A percentile compares a stretch with the other conserved stretches of the same genome.
Conservation (phyloP, 2,329 filamentous ascomycete genomes). For the Aspergillus udagawae region DNA sequence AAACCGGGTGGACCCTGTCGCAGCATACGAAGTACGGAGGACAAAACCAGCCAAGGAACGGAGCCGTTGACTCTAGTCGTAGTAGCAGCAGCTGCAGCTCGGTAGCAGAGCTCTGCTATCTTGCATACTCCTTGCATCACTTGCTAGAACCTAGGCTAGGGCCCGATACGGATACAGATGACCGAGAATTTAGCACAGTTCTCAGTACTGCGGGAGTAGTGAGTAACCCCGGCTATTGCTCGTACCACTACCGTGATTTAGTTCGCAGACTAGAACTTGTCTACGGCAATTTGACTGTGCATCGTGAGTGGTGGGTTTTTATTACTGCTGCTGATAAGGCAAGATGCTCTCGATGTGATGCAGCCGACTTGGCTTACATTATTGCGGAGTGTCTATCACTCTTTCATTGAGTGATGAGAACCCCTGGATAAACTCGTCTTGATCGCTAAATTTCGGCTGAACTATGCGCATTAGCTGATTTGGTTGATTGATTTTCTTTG, state of each 20-base stretch:
- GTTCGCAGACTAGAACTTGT: not conserved
- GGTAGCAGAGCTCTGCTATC: slow-evolving; percentile 18
- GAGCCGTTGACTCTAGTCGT: not conserved
- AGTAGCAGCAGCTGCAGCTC: slow-evolving; percentile 10
- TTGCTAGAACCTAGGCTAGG: not conserved
- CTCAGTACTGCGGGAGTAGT: too few species aligned
- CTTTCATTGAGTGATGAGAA: not conserved
- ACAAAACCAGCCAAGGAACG: not conserved
- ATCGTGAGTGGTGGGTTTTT: slow-evolving; percentile 5
- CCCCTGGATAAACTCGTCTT: not conserved
- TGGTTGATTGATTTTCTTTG: not conserved
- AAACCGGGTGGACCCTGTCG: not conserved
- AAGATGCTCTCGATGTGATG: not conserved
- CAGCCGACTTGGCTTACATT: slow-evolving; percentile 5
- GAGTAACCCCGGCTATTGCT: slow-evolving; percentile 3
- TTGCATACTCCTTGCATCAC: slow-evolving; percentile 13
- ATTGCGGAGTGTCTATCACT: slow-evolving; percentile 1
- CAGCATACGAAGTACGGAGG: not conserved
- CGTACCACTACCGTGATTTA: slow-evolving; percentile 1
- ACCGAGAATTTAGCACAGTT: too few species aligned
- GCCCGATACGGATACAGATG: too few species aligned
- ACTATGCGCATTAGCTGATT: not conserved
- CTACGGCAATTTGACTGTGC: not conserved
- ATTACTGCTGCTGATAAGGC: slow-evolving; percentile 11
- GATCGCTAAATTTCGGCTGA: not conserved